A percentile compares a stretch with the other conserved stretches of the same genome.
Conservation (phyloP, 352 stramenopile genomes). For the Pythium phragmiticola region DNA sequence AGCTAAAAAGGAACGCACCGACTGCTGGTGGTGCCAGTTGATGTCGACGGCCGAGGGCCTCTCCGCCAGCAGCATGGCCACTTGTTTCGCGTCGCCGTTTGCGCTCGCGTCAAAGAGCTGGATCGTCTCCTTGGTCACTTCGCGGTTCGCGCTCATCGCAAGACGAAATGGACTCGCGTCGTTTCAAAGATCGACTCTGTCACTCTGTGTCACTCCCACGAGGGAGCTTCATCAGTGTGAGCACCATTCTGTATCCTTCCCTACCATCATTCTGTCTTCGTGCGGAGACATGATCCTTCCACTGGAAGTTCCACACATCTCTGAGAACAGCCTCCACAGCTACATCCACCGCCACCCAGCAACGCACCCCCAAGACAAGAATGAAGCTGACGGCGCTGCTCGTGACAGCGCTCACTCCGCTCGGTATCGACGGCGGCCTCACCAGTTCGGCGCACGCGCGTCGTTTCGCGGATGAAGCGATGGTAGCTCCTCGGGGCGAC, state of each 20-base stretch:
- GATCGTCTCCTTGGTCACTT: slow-evolving; percentile 54
- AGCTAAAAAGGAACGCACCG: slow-evolving; percentile 29
- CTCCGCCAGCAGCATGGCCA: slow-evolving; percentile 43
- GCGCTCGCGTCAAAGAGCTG: slow-evolving; percentile 61
- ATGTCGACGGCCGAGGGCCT: slow-evolving; percentile 38
- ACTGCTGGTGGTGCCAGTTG: slow-evolving; percentile 72
- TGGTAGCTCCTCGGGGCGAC: not conserved
- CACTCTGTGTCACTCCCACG: slow-evolving; percentile 19
- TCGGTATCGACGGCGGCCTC: not conserved
- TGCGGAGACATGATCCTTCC: not conserved
- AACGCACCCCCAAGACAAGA: not conserved
- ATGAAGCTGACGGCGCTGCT: not conserved
- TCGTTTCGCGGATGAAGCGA: not conserved
- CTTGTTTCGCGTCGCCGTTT: slow-evolving; percentile 43
- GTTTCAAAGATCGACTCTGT: slow-evolving; percentile 12
- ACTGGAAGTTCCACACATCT: not conserved
- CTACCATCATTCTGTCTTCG: slow-evolving; percentile 2
- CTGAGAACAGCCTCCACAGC: slow-evolving; percentile 2
- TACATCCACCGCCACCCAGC: not conserved
- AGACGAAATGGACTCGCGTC: not conserved
- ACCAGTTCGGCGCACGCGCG: not conserved
- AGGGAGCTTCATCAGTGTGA: not conserved
- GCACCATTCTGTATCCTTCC: slow-evolving; percentile 1
- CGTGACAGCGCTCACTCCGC: not conserved
- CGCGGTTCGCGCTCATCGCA: slow-evolving; percentile 67